Evolutionary conservation across 306 rosid species (phyloP).

Genomic region (Quercus berberidifolia): DNA sequence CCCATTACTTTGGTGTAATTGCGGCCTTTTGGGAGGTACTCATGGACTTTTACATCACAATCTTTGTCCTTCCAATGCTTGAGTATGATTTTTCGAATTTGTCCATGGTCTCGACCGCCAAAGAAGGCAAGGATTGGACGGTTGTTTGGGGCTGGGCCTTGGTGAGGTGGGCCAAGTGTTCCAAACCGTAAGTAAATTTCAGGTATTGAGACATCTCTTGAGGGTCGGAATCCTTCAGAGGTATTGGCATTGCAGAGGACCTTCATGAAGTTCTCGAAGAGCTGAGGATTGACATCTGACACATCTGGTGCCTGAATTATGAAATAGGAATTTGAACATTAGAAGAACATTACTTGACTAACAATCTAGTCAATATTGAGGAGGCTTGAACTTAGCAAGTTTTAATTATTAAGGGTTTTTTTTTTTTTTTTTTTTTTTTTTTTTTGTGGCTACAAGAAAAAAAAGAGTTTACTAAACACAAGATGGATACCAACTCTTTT

Average conservation of each 20-base stretch:
- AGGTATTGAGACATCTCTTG: slow-evolving; percentile 58
- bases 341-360: not conserved
- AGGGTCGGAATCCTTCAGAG: slow-evolving; percentile 58
- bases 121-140: slow-evolving; percentile 58
- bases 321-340: not conserved
- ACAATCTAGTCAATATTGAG: not conserved
- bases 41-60: slow-evolving; percentile 53
- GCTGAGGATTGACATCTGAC: slow-evolving; percentile 47
- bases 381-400: too few relatives aligned
- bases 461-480: too few relatives aligned
- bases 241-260: slow-evolving; percentile 77
- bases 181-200: slow-evolving; percentile 52
- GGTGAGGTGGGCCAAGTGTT: slow-evolving; percentile 38
- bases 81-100: slow-evolving; percentile 41
- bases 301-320: slow-evolving; percentile 56
- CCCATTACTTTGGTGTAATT: slow-evolving; percentile 61
- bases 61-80: slow-evolving; percentile 66
- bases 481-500: too few relatives aligned
- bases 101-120: slow-evolving; percentile 66
- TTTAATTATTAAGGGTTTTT: too few relatives aligned
- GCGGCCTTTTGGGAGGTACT: slow-evolving; percentile 42
- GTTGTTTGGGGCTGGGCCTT: slow-evolving; percentile 20
- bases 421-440: too few relatives aligned
- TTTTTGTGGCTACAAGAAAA: too few relatives aligned
- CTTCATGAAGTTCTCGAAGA: slow-evolving; percentile 54